Evolutionary conservation across 1,284 basidiomycete genomes (phyloP).

Genomic region (Ustilago hordei): DNA sequence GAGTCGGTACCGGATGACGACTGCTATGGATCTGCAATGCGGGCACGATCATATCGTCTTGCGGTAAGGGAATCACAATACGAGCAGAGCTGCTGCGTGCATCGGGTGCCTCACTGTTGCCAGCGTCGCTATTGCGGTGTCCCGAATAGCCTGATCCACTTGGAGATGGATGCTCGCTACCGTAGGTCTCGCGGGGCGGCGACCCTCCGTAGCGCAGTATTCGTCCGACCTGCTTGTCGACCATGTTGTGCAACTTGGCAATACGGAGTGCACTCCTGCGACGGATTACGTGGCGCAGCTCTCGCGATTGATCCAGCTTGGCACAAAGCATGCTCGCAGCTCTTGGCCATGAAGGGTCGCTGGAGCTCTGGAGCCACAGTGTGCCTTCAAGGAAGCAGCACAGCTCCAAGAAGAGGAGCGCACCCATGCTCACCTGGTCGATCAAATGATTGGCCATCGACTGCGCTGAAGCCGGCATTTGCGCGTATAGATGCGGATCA

Average conservation of each 20-base stretch:
- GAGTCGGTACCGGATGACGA: slow-evolving; percentile 44
- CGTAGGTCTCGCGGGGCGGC: slow-evolving; percentile 14
- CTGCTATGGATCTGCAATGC: slow-evolving; percentile 51
- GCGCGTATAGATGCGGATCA: slow-evolving; percentile 19
- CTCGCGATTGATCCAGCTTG: slow-evolving; percentile 27
- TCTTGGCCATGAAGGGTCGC: slow-evolving; percentile 34
- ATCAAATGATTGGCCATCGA: slow-evolving; percentile 31
- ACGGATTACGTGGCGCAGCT: slow-evolving; percentile 28
- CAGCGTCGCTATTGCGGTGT: slow-evolving; percentile 35
- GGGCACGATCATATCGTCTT: slow-evolving; percentile 49
- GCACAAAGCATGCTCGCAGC: slow-evolving; percentile 31
- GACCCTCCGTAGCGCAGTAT: slow-evolving; percentile 26
- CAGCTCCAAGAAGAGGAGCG: slow-evolving; percentile 40
- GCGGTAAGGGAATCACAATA: slow-evolving; percentile 31
- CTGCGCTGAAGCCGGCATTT: slow-evolving; percentile 45
- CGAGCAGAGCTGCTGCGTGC: slow-evolving; percentile 12
- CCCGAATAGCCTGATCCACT: slow-evolving; percentile 10
- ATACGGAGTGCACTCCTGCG: slow-evolving; percentile 42
- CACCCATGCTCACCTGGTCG: slow-evolving; percentile 31
- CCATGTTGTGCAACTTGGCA: slow-evolving; percentile 22
- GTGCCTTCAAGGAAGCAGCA: slow-evolving; percentile 43
- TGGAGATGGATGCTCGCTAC: slow-evolving; percentile 22
- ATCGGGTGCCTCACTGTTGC: slow-evolving; percentile 12
- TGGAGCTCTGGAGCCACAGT: slow-evolving; percentile 40
- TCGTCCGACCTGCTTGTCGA: slow-evolving; percentile 31